These are phyloP conservation scores for Magnaporthiopsis incrustans DNA, from an alignment of 2,329 filamentous ascomycete species.

Conservation along the genomic window DNA sequence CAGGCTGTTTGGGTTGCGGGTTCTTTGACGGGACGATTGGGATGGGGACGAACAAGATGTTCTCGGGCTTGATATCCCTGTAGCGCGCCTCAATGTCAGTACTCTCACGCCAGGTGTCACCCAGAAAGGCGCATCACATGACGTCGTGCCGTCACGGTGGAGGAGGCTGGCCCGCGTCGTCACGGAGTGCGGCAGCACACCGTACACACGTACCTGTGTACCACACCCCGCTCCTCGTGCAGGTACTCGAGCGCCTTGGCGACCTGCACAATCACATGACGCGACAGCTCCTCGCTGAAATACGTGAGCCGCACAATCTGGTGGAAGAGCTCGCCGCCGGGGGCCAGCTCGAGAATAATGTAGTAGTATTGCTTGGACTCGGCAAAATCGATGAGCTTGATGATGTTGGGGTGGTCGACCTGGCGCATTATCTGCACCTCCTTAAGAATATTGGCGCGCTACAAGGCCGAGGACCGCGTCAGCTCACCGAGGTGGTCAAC, in stretches of 20 bases:
- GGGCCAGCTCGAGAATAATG: slow-evolving; percentile 90
- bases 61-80: slow-evolving; percentile 98
- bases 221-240: slow-evolving; percentile 89
- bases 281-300: slow-evolving; percentile 90
- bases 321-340: slow-evolving; percentile 94
- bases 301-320: slow-evolving; percentile 97
- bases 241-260: slow-evolving; percentile 91
- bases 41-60: slow-evolving; percentile 84
- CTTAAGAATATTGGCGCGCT: slow-evolving; percentile 97
- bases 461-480: slow-evolving; percentile 18
- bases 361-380: slow-evolving; percentile 96
- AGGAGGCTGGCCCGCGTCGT: background rate
- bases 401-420: slow-evolving; percentile 91
- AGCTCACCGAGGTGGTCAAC: slow-evolving; percentile 1
- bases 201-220: slow-evolving; percentile 69
- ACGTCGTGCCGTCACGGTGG: too few species aligned
- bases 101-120: background rate
- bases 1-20: slow-evolving; percentile 72
- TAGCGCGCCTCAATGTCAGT: slow-evolving; percentile 2
- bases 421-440: slow-evolving; percentile 99
- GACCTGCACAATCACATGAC: slow-evolving; percentile 91
- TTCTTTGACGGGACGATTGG: slow-evolving; percentile 72
- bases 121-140: too few species aligned
- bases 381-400: slow-evolving; percentile 87
- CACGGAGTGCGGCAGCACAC: background rate